Base-by-base conservation (phyloP, 2,329 filamentous ascomycete species). In the Phoma sp. region DNA sequence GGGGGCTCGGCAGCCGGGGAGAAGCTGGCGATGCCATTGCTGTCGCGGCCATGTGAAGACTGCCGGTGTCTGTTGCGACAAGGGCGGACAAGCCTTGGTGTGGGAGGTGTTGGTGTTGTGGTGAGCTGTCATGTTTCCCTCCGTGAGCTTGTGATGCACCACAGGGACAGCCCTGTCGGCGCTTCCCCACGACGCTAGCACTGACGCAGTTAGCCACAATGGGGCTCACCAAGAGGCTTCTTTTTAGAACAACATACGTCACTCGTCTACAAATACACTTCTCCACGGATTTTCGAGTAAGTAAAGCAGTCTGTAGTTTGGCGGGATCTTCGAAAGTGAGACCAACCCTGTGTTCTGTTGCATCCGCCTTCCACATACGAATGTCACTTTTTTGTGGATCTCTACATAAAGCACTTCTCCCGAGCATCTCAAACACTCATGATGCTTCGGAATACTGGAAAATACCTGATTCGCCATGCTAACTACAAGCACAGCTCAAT, bases 1-100 rank as follows among this genome's bases (percentile, higher is more conserved):
- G 95, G 57, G 95, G 95, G 76, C 92, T 97, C 56, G 95, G 95
- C 46, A 99, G 87, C 73, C 95, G 90, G 61, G 95, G 94, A 43
- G 93, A 97, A 29, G 81, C 78, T 60, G 70, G 67, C 38, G 68
- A 66, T 27, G 68, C 58, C 70, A 73, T 73, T 46, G 45, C 39
- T 37, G 47, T 48, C 38, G 47, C 49, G 33, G 22, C 53, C 48
- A 27, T 50, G 37, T 21, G 43, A 27, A 22, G 7, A 12, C 29
- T 41, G 52, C 19, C 5, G 19, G 31, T 25, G 21, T 21, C 35
- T 12, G 36, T 31, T 19, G 43, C 32, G 33, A 38, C 19, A 24
- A 21, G n/a, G n/a, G 45, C 36, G 15, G 47, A 27, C 7, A 38
- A 10, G 38, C 29, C 12, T 31, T 10, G 24, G 13, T 44, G 9